Evolutionary conservation across 164 flowering plant genomes (phyloP), one percentile per base, ranked within the genome.

Genomic region (Cinnamomum micranthum): DNA sequence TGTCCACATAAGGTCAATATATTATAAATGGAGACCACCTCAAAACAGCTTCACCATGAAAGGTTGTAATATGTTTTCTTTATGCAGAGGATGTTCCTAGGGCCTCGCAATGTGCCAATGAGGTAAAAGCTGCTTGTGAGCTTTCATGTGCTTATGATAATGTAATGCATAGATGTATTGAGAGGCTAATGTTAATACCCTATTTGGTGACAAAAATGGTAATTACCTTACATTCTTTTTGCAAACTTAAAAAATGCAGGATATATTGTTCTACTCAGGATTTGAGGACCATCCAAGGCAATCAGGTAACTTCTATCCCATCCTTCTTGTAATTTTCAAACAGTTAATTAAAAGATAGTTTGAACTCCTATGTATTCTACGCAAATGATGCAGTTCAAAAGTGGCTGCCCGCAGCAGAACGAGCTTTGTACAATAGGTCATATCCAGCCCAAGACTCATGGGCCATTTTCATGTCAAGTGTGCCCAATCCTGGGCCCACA

Each of bases 1-100:
- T 35, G 10, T 41, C 47, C 47, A 41, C 15, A 15, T 55, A 55
- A 14, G n/a, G 60, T 55, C 13, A 55, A 55, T 55, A 55, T 55
- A 17, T 55, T 55, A 55, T 55, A 15, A 55, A 55, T 55, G n/a
- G n/a, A 55, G 60, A 41, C 47, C 47, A 41, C 47, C 47, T 41
- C 47, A 41, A 41, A 41, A 41, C 47, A 41, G 11, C 47, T 41
- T 41, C 47, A 41, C 47, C 47, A 41, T 41, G 47, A 41, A 41
- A 41, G 47, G 47, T 41, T 41, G 60, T 55, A 20, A 15, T 55
- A 5, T 55, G 17, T 50, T 67, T 55, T 19, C 25, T 67, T 59
- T 74, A 63, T 85, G 87, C 91, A 91, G 94, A 85, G 50, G 73
- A 77, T 82, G 85, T 78, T 20, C 84, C 75, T 58, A 82, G 79